These are phyloP conservation scores for Mycosphaerella arachidis DNA, from an alignment of 2,329 filamentous ascomycete genomes.

Conservation along the genomic window DNA sequence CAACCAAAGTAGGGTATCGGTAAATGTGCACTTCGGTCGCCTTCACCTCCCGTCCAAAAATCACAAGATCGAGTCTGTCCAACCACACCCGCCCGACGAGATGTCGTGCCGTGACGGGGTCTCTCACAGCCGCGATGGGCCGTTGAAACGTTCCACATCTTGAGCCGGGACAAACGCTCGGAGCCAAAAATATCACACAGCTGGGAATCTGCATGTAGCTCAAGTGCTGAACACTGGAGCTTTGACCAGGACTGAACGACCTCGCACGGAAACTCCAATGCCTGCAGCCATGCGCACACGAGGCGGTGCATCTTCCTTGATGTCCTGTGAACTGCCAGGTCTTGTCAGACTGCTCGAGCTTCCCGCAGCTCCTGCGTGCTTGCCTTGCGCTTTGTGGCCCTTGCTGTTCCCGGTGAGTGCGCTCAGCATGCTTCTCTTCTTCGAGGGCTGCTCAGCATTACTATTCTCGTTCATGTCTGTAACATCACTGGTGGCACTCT, in stretches of 20 bases:
- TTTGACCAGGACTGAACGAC: conserved; percentile 47
- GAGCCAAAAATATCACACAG: conserved; percentile 2
- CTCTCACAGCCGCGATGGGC: conserved; percentile 2
- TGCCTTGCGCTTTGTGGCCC: conserved; percentile 36
- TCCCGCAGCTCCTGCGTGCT: conserved; percentile 33
- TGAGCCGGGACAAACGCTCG: background rate
- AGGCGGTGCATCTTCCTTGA: conserved; percentile 40
- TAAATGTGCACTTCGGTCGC: background rate
- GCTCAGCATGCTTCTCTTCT: conserved; percentile 42
- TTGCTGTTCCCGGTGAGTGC: conserved; percentile 38
- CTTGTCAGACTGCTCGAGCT: conserved; percentile 36
- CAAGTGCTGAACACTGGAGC: conserved; percentile 42
- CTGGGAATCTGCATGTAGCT: background rate
- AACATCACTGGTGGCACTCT: conserved; percentile 34
- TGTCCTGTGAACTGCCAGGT: conserved; percentile 39
- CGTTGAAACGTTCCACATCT: background rate
- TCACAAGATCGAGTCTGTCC: background rate
- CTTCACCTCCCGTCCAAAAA: background rate
- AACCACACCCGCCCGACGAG: background rate
- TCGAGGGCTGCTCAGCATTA: conserved; percentile 20
- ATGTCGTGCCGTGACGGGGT: background rate
- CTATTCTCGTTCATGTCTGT: conserved; percentile 28
- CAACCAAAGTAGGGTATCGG: conserved; percentile 5
- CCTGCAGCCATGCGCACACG: conserved; percentile 47
- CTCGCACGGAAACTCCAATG: conserved; percentile 45